Evolutionary conservation across 1,284 basidiomycete genomes (phyloP), one percentile per base, ranked within the genome.

Genomic region (Rhodotorula mucilaginosa): DNA sequence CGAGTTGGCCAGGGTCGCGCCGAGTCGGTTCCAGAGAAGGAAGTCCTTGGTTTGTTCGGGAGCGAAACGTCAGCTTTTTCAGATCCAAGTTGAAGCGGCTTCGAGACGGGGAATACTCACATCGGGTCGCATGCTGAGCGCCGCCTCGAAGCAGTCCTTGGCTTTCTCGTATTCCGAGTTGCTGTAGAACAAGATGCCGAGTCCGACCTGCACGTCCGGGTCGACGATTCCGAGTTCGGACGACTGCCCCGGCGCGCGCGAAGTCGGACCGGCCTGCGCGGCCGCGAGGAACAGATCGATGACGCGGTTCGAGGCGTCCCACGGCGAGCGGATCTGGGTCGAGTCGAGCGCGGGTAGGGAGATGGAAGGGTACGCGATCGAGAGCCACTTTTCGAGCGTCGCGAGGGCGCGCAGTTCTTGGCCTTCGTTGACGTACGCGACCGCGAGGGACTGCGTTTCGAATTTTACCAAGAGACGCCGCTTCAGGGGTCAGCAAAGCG

Each of bases 401-500:
- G 89, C 84, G 79, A 97, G 88, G 2, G 96, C 91, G 2, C 90
- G 93, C 12, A 90, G 86, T 78, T 99, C 96, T 79, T 90, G 90
- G 0, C 89, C 89, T 83, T 99, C 97, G 80, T 99, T 99, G 61
- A 95, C 97, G 82, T 93, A 99, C 7, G 93, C 93, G 76, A 98
- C 96, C 5, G 97, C 95, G 26, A 99, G 86, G 7, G 92, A 92
- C 93, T 95, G 8, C 34, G 34, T 34, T 3, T 34, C 34, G 34
- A 34, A 34, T 6, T 7, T 34, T 3, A 34, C 6, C 34, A 5
- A 34, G 34, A 34, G 34, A 34, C 34, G 5, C 34, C 3, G 34
- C 3, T 34, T 34, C 34, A 34, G 34, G 34, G 8, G 34, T 34
- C 34, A 34, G 34, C 8, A 7, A 3, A 34, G 34, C 34, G 34